Evolutionary conservation across 2,329 filamentous ascomycete species (phyloP).

Genomic region (Cercospora berteroae): DNA sequence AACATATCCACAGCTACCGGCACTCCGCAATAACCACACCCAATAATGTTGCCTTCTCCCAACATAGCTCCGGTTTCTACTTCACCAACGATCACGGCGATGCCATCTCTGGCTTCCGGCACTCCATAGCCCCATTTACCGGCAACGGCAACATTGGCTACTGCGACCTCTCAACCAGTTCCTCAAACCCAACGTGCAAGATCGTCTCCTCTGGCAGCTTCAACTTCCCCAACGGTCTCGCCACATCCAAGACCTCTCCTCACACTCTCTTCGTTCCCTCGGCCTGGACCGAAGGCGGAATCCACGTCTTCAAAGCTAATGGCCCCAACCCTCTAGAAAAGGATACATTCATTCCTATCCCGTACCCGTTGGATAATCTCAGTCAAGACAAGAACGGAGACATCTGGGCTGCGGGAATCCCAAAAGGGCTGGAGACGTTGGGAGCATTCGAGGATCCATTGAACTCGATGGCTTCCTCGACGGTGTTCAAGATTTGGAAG

Average conservation of each 20-base stretch:
- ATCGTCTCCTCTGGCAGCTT: slow-evolving; percentile 13
- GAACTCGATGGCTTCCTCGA: slow-evolving; percentile 9
- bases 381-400: slow-evolving; percentile 23
- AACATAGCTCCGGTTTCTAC: slow-evolving; percentile 18
- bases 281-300: slow-evolving; percentile 17
- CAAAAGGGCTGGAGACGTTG: slow-evolving; percentile 15
- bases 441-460: slow-evolving; percentile 21
- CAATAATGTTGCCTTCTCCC: slow-evolving; percentile 25
- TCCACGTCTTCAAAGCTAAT: slow-evolving; percentile 20
- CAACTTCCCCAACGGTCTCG: slow-evolving; percentile 27
- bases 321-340: slow-evolving; percentile 9
- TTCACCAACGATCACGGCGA: slow-evolving; percentile 30
- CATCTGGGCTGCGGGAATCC: slow-evolving; percentile 24
- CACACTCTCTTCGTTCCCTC: slow-evolving; percentile 24
- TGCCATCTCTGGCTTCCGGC: slow-evolving; percentile 17
- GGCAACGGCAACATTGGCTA: slow-evolving; percentile 24
- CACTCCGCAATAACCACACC: slow-evolving; percentile 24
- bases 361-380: slow-evolving; percentile 26
- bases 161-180: slow-evolving; percentile 5
- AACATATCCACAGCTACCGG: slow-evolving; percentile 17
- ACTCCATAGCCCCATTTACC: slow-evolving; percentile 20
- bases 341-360: slow-evolving; percentile 17
- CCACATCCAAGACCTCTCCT: slow-evolving; percentile 9
- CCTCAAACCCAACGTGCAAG: neutral
- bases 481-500: slow-evolving; percentile 20